Base-by-base conservation (phyloP, 2,329 filamentous ascomycete species). In the Pseudogymnoascus sp. region DNA sequence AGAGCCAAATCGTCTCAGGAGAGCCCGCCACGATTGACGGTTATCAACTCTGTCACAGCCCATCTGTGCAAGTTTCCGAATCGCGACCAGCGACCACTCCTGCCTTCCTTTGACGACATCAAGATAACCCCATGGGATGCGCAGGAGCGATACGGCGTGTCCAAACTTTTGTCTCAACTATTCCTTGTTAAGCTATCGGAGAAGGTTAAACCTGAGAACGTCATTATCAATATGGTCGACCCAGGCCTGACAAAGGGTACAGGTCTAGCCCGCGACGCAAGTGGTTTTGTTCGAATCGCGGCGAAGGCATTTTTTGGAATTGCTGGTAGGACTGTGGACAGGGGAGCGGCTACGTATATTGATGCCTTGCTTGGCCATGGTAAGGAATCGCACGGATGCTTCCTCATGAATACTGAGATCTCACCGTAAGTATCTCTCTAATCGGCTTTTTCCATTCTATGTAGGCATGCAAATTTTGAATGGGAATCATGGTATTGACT, bases 351-450 rank as follows among this genome's bases (percentile, higher is more conserved):
- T 41, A 77, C 74, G 0, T 81, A 78, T 65, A 61, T 82, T 0
- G 77, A 83, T 66, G 79, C 79, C 0, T 71, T 69, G 0, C 71
- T 77, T 0, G 70, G 72, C 0, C 75, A 81, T 60, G 80, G 79
- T 0, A 74, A 73, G 44, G 78, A 81, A 66, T 78, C 77, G 0
- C 81, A 84, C 66, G 80, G 79, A 0, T 78, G 75, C 47, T 81
- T 78, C 63, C 40, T 82, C 0, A 79, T 77, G 73, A 76, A 77
- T 54, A 80, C 76, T 72, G 69, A 76, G 4, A 74, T 81, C 13
- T 62, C 63, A 1, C 75, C 78, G 76, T 80, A 69, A 76, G 78
- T 73, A 44, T 36, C 10, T 26, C 61, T 13, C 21, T 24, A 9
- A 15, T 36, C 8, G 2, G 5, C 31, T 11, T 35, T 50, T 3